phyloP scores from a whole-genome alignment of 768 basidiomycete species.

The Mycena albidolilacea region DNA sequence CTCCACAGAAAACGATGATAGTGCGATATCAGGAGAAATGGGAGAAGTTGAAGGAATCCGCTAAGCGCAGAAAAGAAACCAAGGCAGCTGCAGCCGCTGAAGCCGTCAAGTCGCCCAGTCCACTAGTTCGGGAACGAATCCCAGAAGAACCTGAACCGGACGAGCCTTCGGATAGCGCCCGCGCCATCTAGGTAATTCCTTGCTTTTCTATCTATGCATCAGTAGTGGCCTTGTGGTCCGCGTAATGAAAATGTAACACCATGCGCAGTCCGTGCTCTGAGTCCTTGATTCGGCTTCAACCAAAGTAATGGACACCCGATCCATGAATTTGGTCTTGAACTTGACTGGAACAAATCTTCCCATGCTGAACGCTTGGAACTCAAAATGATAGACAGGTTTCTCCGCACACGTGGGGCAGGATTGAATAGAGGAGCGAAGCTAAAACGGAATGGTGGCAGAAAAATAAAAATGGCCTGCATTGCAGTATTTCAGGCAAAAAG shows the following conservation, averaged over 20 bases:
- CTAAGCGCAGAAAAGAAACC: slow-evolving; percentile 88
- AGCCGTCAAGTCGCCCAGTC: slow-evolving; percentile 44
- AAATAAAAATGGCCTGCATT: neutral
- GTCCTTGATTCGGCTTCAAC: slow-evolving; percentile 9
- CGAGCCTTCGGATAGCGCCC: slow-evolving; percentile 31
- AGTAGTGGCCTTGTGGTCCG: slow-evolving; percentile 19
- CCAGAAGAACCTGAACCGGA: slow-evolving; percentile 77
- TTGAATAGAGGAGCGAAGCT: neutral
- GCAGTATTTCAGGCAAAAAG: slow-evolving; percentile 71
- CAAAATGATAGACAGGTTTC: slow-evolving; percentile 13
- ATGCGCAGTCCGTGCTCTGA: slow-evolving; percentile 7
- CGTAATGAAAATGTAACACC: neutral
- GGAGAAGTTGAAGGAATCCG: slow-evolving; percentile 92
- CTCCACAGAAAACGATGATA: slow-evolving; percentile 83
- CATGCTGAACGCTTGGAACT: neutral
- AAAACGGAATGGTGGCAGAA: neutral
- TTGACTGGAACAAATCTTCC: slow-evolving; percentile 12
- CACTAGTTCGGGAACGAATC: slow-evolving; percentile 75
- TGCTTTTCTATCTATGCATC: slow-evolving; percentile 31
- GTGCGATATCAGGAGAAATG: slow-evolving; percentile 87
- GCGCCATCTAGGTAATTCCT: slow-evolving; percentile 28
- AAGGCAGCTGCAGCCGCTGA: slow-evolving; percentile 66
- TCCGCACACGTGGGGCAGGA: neutral
- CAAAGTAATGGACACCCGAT: slow-evolving; percentile 8
- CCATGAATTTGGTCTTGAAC: slow-evolving; percentile 11